phyloP scores from a whole-genome alignment of 306 rosid genomes.

The Prunus mira region DNA sequence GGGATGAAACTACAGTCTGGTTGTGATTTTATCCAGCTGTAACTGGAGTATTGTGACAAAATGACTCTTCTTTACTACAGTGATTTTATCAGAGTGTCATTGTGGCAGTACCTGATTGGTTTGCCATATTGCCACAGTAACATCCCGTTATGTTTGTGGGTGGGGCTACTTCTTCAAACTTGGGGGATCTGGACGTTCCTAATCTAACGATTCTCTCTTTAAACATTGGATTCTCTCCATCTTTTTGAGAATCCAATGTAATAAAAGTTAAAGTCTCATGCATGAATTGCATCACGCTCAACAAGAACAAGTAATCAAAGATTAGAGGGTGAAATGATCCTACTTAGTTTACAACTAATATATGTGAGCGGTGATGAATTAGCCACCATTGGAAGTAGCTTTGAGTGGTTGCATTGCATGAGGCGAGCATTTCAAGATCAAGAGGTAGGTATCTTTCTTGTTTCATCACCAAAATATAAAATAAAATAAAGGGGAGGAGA shows the following conservation, averaged over 20 bases:
- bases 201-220: conserved; percentile 28
- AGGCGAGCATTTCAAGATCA: conserved; percentile 6
- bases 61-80: no score
- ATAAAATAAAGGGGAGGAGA: background rate
- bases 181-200: background rate
- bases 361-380: background rate
- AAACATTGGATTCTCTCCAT: conserved; percentile 54
- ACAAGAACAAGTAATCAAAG: conserved; percentile 24
- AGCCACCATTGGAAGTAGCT: background rate
- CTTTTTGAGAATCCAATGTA: conserved; percentile 25
- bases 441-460: conserved; percentile 9
- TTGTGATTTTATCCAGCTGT: no score
- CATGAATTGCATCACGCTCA: conserved; percentile 22
- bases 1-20: no score
- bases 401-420: background rate
- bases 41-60: no score
- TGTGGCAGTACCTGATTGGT: no score
- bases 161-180: background rate
- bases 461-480: conserved; percentile 9
- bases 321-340: background rate
- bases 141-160: no score
- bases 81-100: no score
- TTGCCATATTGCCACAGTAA: no score
- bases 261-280: conserved; percentile 38
- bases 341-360: background rate